Base-by-base conservation (phyloP, 1,139 yeast genomes). In the Kurtzmaniella quercitrusa region DNA sequence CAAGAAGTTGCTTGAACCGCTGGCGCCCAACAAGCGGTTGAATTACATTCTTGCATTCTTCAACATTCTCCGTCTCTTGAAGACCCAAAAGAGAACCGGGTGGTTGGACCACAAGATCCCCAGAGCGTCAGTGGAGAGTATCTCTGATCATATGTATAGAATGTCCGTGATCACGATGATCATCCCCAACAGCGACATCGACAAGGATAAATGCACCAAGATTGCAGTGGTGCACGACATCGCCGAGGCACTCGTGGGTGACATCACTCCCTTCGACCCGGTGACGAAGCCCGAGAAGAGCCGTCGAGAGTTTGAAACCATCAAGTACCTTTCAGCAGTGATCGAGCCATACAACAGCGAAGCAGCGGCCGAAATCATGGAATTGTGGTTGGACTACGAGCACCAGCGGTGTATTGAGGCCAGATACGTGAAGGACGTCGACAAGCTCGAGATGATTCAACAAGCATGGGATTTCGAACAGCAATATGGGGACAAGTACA, bases 141-240 rank as follows among this genome's bases (percentile, higher is more conserved):
- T 93, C 45, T 77, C 91, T 15, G 98, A 93, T 63, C 99, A 93
- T 63, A 93, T 93, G 98, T 93, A 93, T 61, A 77, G 99, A 48
- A 93, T 94, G 98, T 82, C 91, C 4, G 72, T 91, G 38, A 81
- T 91, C 44, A 73, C 95, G 19, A 79, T 91, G 85, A 65, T 88
- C 31, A 75, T 87, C 37, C 84, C 86, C 14, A 56, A 64, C 39
- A 47, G 50, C 8, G 55, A 61, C 12, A 63, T 70, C 39, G 62
- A 64, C 48, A 58, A 62, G 36, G 66, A 53, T 65, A 81, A 79
- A 52, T 90, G 98, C 70, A 85, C 83, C 43, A 85, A 87, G 62
- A 90, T 93, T 43, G 90, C 98, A 1, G 69, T 90, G 39, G 82
- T 90, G 37, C 98, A 93, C 64, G 98, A 93, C 62, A 85, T 93